Evolutionary conservation across 129 eudicot genomes (phyloP).

Genomic region (Cynara cardunculus): DNA sequence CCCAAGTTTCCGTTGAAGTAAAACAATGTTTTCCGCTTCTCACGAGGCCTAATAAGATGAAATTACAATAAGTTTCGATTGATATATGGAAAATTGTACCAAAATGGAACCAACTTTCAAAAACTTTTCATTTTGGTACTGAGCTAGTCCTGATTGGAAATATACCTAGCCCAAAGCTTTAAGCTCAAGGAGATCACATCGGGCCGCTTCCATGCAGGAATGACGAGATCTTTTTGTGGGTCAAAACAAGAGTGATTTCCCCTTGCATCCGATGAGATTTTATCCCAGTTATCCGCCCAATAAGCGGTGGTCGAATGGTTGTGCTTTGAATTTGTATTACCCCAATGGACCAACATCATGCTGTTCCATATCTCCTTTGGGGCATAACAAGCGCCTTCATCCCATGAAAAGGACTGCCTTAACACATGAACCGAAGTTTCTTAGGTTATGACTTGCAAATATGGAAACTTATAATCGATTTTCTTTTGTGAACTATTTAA

Average conservation of each 20-base stretch:
- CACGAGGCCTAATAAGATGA: constrained; percentile 55
- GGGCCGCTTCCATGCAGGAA: constrained; percentile 97
- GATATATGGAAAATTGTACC: background rate
- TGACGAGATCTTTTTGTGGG: constrained; percentile 93
- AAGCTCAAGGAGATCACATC: constrained; percentile 49
- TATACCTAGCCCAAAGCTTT: constrained; percentile 79
- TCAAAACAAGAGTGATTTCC: constrained; percentile 96
- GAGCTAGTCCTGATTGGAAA: background rate
- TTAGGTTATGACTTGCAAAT: background rate
- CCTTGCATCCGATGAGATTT: constrained; percentile 56
- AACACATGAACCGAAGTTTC: constrained; percentile 9
- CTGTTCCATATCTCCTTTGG: constrained; percentile 99
- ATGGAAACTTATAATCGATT: background rate
- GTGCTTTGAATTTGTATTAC: constrained; percentile 87
- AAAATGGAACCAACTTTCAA: background rate
- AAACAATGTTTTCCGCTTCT: constrained; percentile 64
- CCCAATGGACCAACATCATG: constrained; percentile 99
- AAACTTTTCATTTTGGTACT: background rate
- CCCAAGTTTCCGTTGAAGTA: constrained; percentile 97
- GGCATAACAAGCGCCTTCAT: constrained; percentile 99
- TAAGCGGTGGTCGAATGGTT: constrained; percentile 94
- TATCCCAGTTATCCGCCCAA: constrained; percentile 94
- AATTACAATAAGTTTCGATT: background rate
- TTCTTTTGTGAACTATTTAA: background rate
- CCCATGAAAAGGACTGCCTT: constrained; percentile 96